phyloP scores from a whole-genome alignment of 495 filamentous ascomycete genomes.

The Evernia prunastri region DNA sequence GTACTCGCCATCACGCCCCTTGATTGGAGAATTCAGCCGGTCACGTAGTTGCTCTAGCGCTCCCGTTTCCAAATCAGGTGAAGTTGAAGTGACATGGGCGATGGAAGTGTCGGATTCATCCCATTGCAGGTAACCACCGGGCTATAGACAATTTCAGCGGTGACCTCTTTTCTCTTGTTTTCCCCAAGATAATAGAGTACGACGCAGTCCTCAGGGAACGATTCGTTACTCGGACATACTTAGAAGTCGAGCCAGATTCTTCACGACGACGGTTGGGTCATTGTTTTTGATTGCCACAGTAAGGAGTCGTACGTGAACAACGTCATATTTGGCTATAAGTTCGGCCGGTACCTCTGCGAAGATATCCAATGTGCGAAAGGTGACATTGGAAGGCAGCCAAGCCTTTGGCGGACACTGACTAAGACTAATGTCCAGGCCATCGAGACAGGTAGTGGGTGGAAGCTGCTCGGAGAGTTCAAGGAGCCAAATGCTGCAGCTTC shows the following conservation, averaged over 20 bases:
- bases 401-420: conserved; percentile 3
- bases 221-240: too few species aligned
- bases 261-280: conserved; percentile 1
- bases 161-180: too few species aligned
- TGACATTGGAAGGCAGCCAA: conserved; percentile 8
- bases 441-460: not conserved
- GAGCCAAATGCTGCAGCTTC: conserved; percentile 4
- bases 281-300: conserved; percentile 27
- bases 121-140: too few species aligned
- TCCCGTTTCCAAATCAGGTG: not conserved
- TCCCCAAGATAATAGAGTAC: too few species aligned
- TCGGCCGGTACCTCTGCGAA: conserved; percentile 18
- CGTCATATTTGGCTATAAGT: conserved; percentile 32
- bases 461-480: conserved; percentile 6
- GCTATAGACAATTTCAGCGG: too few species aligned
- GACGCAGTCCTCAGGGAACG: too few species aligned
- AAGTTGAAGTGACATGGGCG: not conserved
- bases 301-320: conserved; percentile 34
- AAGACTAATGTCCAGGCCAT: conserved; percentile 15
- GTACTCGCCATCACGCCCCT: not conserved
- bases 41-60: conserved; percentile 1
- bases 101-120: conserved; percentile 2
- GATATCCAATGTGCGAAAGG: not conserved
- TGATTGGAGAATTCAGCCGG: not conserved
- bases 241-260: too few species aligned